phyloP scores from a whole-genome alignment of 23 red algal genomes.

The Chondrus crispus region DNA sequence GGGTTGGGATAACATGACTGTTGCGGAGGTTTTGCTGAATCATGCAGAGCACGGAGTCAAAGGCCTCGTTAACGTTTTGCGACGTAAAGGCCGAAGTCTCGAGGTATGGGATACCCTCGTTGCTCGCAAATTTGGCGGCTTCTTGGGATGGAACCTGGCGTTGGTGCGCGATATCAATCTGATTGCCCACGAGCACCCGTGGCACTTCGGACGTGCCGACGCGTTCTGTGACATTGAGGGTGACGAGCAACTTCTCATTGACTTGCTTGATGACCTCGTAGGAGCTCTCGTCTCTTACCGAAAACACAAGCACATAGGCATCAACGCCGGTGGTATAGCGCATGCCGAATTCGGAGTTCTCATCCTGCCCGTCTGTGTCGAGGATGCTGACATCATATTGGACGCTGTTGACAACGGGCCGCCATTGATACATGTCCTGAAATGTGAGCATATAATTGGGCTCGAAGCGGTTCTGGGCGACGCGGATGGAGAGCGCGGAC shows the following conservation, averaged over 20 bases:
- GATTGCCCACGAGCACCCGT: conserved; percentile 90
- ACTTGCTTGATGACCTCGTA: conserved; percentile 78
- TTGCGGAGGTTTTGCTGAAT: conserved; percentile 48
- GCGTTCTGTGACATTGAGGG: conserved; percentile 43
- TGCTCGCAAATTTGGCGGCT: conserved; percentile 44
- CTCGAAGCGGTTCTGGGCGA: conserved; percentile 75
- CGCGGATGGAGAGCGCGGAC: conserved; percentile 75
- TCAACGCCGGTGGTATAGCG: conserved; percentile 82
- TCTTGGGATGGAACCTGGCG: conserved; percentile 51
- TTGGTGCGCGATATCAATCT: conserved; percentile 63
- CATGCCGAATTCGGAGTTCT: conserved; percentile 72
- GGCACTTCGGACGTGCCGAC: conserved; percentile 59
- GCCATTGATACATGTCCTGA: conserved; percentile 76
- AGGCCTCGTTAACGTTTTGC: conserved; percentile 66
- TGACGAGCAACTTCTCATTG: conserved; percentile 72
- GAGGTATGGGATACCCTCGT: conserved; percentile 64
- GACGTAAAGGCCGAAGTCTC: conserved; percentile 81
- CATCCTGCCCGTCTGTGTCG: conserved; percentile 95
- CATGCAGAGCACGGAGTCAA: conserved; percentile 55
- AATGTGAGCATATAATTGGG: conserved; percentile 87
- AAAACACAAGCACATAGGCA: conserved; percentile 90
- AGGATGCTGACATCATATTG: conserved; percentile 73
- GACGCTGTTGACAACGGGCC: conserved; percentile 36
- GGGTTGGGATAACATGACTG: not conserved
- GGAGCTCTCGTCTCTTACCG: conserved; percentile 58